These are phyloP conservation scores for Fonsecaea pugnacius DNA, from an alignment of 2,329 filamentous ascomycete genomes.

Conservation along the genomic window DNA sequence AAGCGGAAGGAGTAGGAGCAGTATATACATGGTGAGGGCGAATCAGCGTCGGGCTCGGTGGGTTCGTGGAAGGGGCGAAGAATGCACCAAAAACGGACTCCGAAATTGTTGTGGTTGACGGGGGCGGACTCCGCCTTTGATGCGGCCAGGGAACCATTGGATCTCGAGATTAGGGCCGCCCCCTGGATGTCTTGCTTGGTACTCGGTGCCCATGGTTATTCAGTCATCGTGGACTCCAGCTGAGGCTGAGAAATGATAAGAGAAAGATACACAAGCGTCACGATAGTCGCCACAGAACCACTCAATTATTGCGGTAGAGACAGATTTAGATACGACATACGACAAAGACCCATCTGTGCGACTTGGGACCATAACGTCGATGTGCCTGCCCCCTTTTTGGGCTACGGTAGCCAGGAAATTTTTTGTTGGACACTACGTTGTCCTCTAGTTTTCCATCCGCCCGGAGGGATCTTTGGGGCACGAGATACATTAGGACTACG, in stretches of 20 bases:
- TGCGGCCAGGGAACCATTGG: slow-evolving; percentile 18
- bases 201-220: neutral
- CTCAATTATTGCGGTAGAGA: slow-evolving; percentile 9
- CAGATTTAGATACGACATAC: slow-evolving; percentile 23
- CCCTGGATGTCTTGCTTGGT: slow-evolving; percentile 3
- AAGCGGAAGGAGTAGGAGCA: slow-evolving; percentile 4
- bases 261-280: slow-evolving; percentile 19
- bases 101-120: slow-evolving; percentile 31
- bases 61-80: slow-evolving; percentile 4
- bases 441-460: slow-evolving; percentile 14
- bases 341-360: slow-evolving; percentile 17
- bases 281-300: slow-evolving; percentile 17
- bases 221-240: slow-evolving; percentile 15
- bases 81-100: slow-evolving; percentile 30
- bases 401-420: neutral
- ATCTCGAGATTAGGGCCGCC: slow-evolving; percentile 21
- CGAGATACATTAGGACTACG: slow-evolving; percentile 6
- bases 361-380: neutral
- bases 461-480: slow-evolving; percentile 23
- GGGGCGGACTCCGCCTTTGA: slow-evolving; percentile 29
- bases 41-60: neutral
- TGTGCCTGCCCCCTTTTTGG: neutral
- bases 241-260: slow-evolving; percentile 29
- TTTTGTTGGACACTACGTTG: slow-evolving; percentile 15
- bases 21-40: neutral